Evolutionary conservation across 78 protist species (phyloP).

Genomic region (Dictyostelium firmibasis): DNA sequence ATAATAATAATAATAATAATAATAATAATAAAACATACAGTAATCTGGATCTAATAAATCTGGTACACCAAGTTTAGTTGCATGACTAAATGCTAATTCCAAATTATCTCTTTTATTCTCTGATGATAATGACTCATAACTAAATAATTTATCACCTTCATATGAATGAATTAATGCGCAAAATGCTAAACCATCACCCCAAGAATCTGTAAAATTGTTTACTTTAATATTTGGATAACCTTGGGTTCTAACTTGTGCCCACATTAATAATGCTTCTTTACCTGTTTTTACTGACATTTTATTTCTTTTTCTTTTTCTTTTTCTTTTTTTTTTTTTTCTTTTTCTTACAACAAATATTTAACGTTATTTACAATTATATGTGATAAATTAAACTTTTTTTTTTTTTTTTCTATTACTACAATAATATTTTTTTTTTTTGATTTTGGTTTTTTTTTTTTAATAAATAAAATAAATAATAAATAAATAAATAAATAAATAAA

Average conservation of each 20-base stretch:
- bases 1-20: background rate
- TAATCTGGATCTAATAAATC: slow-evolving; percentile 71
- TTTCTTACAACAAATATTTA: background rate
- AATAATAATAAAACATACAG: background rate
- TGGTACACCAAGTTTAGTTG: slow-evolving; percentile 52
- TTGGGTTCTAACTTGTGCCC: slow-evolving; percentile 68
- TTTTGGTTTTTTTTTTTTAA: background rate
- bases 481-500: too few relatives aligned
- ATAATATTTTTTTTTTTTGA: background rate
- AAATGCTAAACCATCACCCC: slow-evolving; percentile 80
- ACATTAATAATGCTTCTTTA: slow-evolving; percentile 62
- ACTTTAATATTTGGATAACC: slow-evolving; percentile 76
- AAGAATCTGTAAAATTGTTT: slow-evolving; percentile 55
- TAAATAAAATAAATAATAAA: too few relatives aligned
- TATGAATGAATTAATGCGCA: slow-evolving; percentile 73
- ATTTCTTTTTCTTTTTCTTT: background rate
- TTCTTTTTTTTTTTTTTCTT: background rate
- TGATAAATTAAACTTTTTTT: background rate
- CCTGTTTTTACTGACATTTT: slow-evolving; percentile 77
- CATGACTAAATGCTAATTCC: slow-evolving; percentile 48
- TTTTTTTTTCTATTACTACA: background rate
- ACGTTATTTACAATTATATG: background rate
- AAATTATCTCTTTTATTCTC: slow-evolving; percentile 35
- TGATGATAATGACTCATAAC: slow-evolving; percentile 14
- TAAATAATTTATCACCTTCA: slow-evolving; percentile 75